Percentiles rank a stretch among this genome's conserved stretches.
These are phyloP conservation scores for Prinsepia uniflora DNA, from an alignment of 306 rosid species.

Conservation along the genomic window DNA sequence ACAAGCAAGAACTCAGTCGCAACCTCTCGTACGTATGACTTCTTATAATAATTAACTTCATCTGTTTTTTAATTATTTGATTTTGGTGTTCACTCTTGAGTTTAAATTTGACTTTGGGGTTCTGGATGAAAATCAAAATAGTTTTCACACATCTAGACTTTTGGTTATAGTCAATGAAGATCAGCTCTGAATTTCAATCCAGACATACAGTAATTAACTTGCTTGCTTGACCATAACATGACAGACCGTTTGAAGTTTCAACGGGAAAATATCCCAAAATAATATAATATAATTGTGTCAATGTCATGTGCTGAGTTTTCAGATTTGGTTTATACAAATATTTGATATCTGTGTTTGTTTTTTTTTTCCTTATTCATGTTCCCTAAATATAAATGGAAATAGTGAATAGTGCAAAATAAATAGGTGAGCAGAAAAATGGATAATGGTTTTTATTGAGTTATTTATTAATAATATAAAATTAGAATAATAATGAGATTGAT, in stretches of 20 bases:
- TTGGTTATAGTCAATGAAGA: not conserved
- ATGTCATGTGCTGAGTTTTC: not conserved
- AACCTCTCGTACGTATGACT: conserved; percentile 31
- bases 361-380: no score
- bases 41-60: not conserved
- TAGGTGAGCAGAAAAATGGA: no score
- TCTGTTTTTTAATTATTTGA: not conserved
- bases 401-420: no score
- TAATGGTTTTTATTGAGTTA: no score
- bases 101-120: not conserved
- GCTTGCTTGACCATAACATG: not conserved
- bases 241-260: not conserved
- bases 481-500: no score
- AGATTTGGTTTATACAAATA: not conserved
- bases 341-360: not conserved
- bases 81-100: not conserved
- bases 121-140: not conserved
- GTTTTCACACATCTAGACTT: not conserved
- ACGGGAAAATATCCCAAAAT: not conserved
- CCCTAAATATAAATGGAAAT: no score
- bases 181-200: not conserved
- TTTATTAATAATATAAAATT: no score
- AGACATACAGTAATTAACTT: not conserved
- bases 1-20: conserved; percentile 45
- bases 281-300: not conserved